Base-by-base conservation (phyloP, 129 eudicot species). In the Ambrosia artemisiifolia region DNA sequence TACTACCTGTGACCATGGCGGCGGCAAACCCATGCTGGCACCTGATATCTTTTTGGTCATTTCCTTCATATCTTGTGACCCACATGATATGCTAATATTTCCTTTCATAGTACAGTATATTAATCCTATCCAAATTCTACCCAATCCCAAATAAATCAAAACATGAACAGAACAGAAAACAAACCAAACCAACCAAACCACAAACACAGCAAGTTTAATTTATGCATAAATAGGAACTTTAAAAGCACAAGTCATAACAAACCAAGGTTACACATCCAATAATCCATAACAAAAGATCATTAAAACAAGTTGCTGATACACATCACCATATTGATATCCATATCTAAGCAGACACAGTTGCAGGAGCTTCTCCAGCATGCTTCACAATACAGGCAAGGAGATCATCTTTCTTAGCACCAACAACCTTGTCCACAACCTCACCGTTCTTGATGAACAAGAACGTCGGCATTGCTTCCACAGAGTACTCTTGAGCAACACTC, bases 381-480 rank as follows among this genome's bases (percentile, higher is more conserved):
- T 83, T 77, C 0, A 34, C 33, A 2, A 87, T 75, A 12, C 50
- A 32, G 28, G 70, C 66, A 14, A 11, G 80, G 76, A 90, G 81
- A 7, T 74, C 81, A 0, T 94, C 93, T 79, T 85, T 90, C 72
- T 66, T 79, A 0, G 96, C 92, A 69, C 98, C 98, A 36, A 85
- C 89, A 69, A 94, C 70, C 83, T 76, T 94, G 20, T 87, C 93
- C 70, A 94, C 72, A 40, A 18, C 66, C 59, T 69, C 67, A 36
- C 89, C 96, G 2, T 84, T 82, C 73, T 90, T 94, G 34, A 90
- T 8, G 77, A 87, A 84, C 76, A 87, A 9, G 76, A 94, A 94
- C 2, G 96, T 90, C 3, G 98, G 98, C 95, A 94, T 94, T 5
- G 96, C 95, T 72, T 84, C 93, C 40, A 94, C 83, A 0, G 66